These are phyloP conservation scores for Knufia fluminis DNA, from an alignment of 2,329 filamentous ascomycete species.

Conservation along the genomic window DNA sequence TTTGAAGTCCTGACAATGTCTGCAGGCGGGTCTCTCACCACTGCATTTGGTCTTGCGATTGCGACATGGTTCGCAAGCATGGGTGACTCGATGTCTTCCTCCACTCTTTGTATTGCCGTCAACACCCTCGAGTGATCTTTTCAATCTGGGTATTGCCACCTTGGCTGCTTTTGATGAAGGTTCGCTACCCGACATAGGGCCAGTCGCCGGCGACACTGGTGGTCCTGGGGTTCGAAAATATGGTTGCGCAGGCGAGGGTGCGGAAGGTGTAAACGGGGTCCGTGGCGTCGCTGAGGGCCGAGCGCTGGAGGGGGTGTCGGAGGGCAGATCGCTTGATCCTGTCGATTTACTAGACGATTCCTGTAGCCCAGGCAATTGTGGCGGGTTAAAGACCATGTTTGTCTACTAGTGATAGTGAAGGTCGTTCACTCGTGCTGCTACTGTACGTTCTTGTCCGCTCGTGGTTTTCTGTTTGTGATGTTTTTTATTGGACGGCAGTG, in stretches of 20 bases:
- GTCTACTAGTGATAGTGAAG: too few species aligned
- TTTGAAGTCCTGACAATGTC: constrained; percentile 32
- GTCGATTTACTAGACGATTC: too few species aligned
- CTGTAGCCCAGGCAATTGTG: too few species aligned
- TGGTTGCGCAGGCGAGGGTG: neutral
- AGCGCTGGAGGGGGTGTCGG: neutral
- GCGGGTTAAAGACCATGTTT: too few species aligned
- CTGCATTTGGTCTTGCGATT: constrained; percentile 37
- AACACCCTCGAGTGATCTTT: constrained; percentile 17
- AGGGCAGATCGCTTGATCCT: too few species aligned
- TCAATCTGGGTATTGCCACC: constrained; percentile 27
- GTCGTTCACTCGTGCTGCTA: too few species aligned
- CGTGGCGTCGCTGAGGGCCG: neutral
- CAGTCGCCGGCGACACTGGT: constrained; percentile 15
- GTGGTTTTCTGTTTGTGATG: too few species aligned
- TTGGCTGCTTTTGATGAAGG: constrained; percentile 17
- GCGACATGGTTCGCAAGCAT: constrained; percentile 35
- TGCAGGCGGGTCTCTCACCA: constrained; percentile 33
- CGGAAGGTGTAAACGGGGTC: neutral
- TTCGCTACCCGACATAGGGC: constrained; percentile 9
- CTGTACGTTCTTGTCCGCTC: too few species aligned
- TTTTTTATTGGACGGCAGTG: too few species aligned
- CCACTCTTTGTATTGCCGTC: constrained; percentile 13
- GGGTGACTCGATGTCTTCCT: constrained; percentile 24
- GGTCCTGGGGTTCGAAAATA: constrained; percentile 19